phyloP scores from a whole-genome alignment of 352 stramenopile genomes.

The Pythium diclinum region DNA sequence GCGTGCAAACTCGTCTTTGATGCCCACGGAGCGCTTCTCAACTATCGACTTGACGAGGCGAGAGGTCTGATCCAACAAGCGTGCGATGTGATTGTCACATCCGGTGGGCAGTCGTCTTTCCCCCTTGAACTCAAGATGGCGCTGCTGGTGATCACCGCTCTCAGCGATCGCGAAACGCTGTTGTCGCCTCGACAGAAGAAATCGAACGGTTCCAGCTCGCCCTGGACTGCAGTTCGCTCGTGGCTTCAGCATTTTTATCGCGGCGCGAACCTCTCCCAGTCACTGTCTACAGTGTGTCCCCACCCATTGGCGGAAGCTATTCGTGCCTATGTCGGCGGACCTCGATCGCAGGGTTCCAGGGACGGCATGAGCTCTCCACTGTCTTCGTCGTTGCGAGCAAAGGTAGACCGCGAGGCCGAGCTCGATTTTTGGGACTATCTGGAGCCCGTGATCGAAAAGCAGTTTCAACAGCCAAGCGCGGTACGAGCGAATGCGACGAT shows the following conservation, averaged over 20 bases:
- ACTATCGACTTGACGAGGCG: slow-evolving; percentile 20
- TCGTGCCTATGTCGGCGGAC: slow-evolving; percentile 13
- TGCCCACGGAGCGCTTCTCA: slow-evolving; percentile 15
- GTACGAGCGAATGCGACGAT: neutral
- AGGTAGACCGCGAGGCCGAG: slow-evolving; percentile 3
- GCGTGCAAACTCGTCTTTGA: slow-evolving; percentile 9
- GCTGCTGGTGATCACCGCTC: slow-evolving; percentile 36
- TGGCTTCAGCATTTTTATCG: slow-evolving; percentile 74
- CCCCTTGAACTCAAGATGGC: slow-evolving; percentile 66
- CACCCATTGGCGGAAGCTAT: slow-evolving; percentile 28
- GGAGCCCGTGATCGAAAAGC: slow-evolving; percentile 17
- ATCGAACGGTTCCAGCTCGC: slow-evolving; percentile 25
- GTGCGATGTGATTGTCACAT: slow-evolving; percentile 31
- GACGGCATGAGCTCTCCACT: slow-evolving; percentile 3
- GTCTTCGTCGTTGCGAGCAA: slow-evolving; percentile 7
- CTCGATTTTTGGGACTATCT: slow-evolving; percentile 23
- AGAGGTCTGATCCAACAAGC: slow-evolving; percentile 25
- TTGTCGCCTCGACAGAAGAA: slow-evolving; percentile 18
- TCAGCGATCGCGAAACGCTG: slow-evolving; percentile 13
- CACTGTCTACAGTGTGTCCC: slow-evolving; percentile 18
- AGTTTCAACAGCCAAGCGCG: slow-evolving; percentile 1
- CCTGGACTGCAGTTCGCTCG: slow-evolving; percentile 29
- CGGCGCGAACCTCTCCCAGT: slow-evolving; percentile 38
- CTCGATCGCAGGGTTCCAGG: neutral
- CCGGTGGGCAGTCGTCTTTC: slow-evolving; percentile 43